A percentile compares a stretch with the other conserved stretches of the same genome.
Evolutionary conservation across 1,284 basidiomycete species (phyloP).

Genomic region (Trametes polyzona): DNA sequence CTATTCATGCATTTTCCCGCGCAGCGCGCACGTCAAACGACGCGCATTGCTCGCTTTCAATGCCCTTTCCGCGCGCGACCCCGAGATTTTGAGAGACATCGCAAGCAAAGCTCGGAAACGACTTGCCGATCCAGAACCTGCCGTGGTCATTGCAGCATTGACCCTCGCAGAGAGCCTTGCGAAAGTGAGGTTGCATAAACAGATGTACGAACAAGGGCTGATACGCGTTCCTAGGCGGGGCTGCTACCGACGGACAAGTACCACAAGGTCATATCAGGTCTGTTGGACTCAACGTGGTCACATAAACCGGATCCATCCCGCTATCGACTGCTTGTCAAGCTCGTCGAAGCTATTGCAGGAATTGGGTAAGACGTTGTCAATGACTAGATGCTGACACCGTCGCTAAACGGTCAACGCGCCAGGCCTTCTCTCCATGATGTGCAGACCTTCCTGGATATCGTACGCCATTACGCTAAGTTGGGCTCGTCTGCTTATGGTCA

Average conservation of each 20-base stretch:
- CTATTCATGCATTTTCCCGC: constrained; percentile 12
- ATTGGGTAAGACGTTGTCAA: constrained; percentile 18
- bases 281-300: constrained; percentile 21
- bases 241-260: constrained; percentile 20
- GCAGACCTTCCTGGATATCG: constrained; percentile 45
- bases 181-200: constrained; percentile 27
- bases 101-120: constrained; percentile 47
- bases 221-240: constrained; percentile 3
- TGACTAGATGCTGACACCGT: not conserved
- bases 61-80: constrained; percentile 52
- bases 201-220: not conserved
- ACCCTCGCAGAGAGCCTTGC: constrained; percentile 33
- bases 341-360: constrained; percentile 10
- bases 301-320: constrained; percentile 8
- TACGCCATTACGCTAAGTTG: constrained; percentile 14
- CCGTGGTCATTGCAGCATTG: constrained; percentile 55
- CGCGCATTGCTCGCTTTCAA: constrained; percentile 63
- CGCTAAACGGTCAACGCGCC: not conserved
- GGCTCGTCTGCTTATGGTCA: constrained; percentile 18
- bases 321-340: constrained; percentile 13
- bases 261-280: constrained; percentile 13
- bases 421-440: constrained; percentile 38
- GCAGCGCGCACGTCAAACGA: constrained; percentile 61
- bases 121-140: constrained; percentile 49
- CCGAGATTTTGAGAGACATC: constrained; percentile 51